Evolutionary conservation across 1,284 basidiomycete genomes (phyloP), one percentile per base, ranked within the genome.

Genomic region (Phlebopus sp.): DNA sequence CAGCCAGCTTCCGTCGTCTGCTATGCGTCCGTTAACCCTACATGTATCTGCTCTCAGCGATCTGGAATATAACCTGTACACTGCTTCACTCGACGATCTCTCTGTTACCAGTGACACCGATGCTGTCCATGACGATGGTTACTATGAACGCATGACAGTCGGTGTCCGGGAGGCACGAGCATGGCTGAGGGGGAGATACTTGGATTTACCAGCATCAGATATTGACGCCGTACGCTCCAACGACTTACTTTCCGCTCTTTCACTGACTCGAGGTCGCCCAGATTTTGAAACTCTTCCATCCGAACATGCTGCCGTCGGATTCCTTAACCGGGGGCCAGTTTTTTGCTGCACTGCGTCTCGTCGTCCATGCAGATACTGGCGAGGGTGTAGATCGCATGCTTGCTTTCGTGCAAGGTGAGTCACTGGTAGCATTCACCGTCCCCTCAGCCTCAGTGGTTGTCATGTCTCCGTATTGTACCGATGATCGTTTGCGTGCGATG

Each of bases 41-140:
- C 86, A 90, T 55, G 71, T 79, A 15, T 88, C 86, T 37, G 86
- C 86, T 1, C 80, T 90, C 52, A 87, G 76, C 58, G 79, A 88
- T 62, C 68, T 71, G 15, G 86, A 89, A 64, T 89, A 87, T 62
- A 62, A 70, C 8, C 60, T 81, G 11, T 89, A 84, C 67, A 86
- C 82, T 0, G 53, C 73, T 9, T 78, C 77, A 30, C 69, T 90
- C 37, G 62, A 64, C 35, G 84, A 86, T 58, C 72, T 90, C 43
- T 65, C 73, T 1, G 69, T 72, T 42, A 54, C 69, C 54, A 55
- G 59, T 51, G 59, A 66, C 53, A 60, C 67, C 40, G 56, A 64
- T 37, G 40, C 48, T 17, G 32, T 51, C 42, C 57, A 66, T 34
- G 69, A 75, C 53, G 78, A 80, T 59, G 64, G 63, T 1, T 73